Evolutionary conservation across 2,329 filamentous ascomycete genomes (phyloP).

Genomic region (Aureobasidium musti): DNA sequence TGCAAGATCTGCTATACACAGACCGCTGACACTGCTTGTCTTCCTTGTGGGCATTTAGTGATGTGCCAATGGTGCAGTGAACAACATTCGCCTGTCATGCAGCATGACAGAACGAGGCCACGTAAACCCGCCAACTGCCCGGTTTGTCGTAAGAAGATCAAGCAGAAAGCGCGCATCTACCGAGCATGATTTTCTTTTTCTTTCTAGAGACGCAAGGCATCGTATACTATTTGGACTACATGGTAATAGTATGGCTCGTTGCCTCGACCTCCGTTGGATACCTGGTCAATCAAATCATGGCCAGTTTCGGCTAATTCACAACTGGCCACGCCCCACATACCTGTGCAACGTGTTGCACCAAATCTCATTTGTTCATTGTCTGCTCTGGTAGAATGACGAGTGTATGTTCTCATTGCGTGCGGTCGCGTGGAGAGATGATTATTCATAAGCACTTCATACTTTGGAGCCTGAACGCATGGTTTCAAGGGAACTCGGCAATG

Average conservation of each 20-base stretch:
- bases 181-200: background rate
- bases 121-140: conserved; percentile 47
- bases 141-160: conserved; percentile 50
- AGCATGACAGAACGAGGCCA: conserved; percentile 46
- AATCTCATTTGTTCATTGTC: too few relatives aligned
- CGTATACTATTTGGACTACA: background rate
- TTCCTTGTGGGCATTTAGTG: conserved; percentile 58
- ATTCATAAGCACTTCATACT: background rate
- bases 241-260: background rate
- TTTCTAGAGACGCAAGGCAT: background rate
- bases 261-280: background rate
- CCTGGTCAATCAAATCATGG: background rate
- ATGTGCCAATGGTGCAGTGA: conserved; percentile 60
- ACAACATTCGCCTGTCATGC: conserved; percentile 50
- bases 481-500: background rate
- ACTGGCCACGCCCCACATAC: background rate
- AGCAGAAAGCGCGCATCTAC: conserved; percentile 45
- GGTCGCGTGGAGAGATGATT: background rate
- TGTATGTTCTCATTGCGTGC: background rate
- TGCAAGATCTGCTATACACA: conserved; percentile 58
- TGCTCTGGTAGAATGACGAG: background rate
- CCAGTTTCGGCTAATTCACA: background rate
- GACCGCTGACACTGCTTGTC: conserved; percentile 53
- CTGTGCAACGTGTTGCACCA: background rate
- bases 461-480: background rate